Evolutionary conservation across 2,329 filamentous ascomycete species (phyloP).

Genomic region (Monosporascus sp.): DNA sequence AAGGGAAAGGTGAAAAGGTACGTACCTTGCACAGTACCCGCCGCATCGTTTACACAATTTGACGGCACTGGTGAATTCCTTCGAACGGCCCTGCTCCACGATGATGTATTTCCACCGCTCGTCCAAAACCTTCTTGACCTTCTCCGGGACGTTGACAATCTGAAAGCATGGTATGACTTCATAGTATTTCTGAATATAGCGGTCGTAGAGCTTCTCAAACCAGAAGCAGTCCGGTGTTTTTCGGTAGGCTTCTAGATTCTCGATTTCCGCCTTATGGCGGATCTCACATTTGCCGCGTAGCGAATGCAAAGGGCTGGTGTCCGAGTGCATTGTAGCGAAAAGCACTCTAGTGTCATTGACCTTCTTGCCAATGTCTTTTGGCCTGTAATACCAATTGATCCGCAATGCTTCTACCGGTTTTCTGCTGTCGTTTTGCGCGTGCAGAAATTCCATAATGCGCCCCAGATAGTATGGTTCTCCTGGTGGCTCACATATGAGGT

Average conservation of each 20-base stretch:
- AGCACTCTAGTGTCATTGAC: conserved; percentile 85
- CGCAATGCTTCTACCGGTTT: conserved; percentile 79
- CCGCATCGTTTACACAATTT: conserved; percentile 93
- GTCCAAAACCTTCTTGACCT: conserved; percentile 92
- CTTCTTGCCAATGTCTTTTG: conserved; percentile 90
- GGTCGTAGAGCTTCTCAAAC: conserved; percentile 96
- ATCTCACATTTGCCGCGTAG: conserved; percentile 92
- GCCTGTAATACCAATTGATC: conserved; percentile 98
- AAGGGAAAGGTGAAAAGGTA: conserved; percentile 15
- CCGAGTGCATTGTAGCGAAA: conserved; percentile 97
- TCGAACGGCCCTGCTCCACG: conserved; percentile 87
- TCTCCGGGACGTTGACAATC: conserved; percentile 93
- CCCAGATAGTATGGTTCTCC: conserved; percentile 97
- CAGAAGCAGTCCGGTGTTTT: conserved; percentile 85
- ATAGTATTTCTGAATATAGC: conserved; percentile 97
- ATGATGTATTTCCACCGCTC: conserved; percentile 96
- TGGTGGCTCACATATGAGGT: conserved; percentile 93
- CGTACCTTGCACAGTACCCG: conserved; percentile 85
- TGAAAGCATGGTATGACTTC: conserved; percentile 87
- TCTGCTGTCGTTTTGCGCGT: conserved; percentile 66
- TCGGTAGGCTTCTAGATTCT: conserved; percentile 76
- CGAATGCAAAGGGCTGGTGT: conserved; percentile 86
- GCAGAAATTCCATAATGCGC: conserved; percentile 97
- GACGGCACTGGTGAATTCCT: conserved; percentile 91
- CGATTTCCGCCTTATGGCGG: conserved; percentile 79